Conservation (phyloP, 805 yeast genomes). For the Hanseniaspora meyeri region DNA sequence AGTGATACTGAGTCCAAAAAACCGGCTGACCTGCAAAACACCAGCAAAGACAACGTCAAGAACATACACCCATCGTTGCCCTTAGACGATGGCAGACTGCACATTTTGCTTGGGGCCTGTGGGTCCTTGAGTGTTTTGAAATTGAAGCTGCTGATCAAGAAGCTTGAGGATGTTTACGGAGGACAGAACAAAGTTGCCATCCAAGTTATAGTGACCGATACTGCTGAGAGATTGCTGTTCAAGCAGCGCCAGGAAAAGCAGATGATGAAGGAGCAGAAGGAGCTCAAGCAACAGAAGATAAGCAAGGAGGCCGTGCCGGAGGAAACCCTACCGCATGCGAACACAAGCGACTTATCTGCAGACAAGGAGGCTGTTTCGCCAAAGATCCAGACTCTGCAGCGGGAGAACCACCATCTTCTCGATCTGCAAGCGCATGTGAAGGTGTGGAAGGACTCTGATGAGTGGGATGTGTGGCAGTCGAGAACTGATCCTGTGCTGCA, state of each 20-base stretch:
- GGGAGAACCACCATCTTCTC: conserved; percentile 27
- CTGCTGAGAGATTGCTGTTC: conserved; percentile 64
- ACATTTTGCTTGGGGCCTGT: conserved; percentile 74
- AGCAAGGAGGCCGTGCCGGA: neutral
- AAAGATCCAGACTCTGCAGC: conserved; percentile 22
- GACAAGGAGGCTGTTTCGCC: conserved; percentile 13
- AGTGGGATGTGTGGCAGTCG: conserved; percentile 79
- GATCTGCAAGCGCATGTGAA: conserved; percentile 56
- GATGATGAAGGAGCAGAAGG: conserved; percentile 16
- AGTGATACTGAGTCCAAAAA: conserved; percentile 19
- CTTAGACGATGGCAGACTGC: conserved; percentile 78
- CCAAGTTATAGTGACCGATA: conserved; percentile 72
- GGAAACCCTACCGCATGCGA: neutral
- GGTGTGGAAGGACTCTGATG: conserved; percentile 88
- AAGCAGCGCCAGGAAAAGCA: conserved; percentile 15
- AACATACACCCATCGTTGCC: conserved; percentile 54
- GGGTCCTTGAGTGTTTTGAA: conserved; percentile 80
- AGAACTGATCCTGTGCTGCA: conserved; percentile 87
- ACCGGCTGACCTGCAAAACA: conserved; percentile 17
- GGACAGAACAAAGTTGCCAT: conserved; percentile 65
- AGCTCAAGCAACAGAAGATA: conserved; percentile 7
- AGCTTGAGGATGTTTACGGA: conserved; percentile 58
- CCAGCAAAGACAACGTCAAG: conserved; percentile 30
- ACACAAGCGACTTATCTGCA: conserved; percentile 16
- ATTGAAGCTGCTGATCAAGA: conserved; percentile 65